phyloP scores from a whole-genome alignment of 306 rosid species.

The Prunus dulcis region DNA sequence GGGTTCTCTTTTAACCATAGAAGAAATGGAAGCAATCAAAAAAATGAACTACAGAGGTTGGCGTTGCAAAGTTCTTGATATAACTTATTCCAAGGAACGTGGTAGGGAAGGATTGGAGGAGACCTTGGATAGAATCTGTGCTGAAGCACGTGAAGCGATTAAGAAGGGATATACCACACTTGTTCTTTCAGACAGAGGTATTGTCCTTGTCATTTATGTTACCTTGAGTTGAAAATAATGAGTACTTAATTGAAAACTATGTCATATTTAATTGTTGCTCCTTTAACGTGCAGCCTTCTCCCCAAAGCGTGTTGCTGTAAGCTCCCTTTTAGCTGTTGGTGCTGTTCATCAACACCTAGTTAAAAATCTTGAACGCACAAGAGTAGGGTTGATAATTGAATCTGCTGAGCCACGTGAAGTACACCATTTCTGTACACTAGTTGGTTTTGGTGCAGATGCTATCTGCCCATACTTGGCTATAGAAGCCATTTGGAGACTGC shows the following conservation, averaged over 20 bases:
- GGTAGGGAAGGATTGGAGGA: conserved; percentile 83
- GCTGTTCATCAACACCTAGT: conserved; percentile 96
- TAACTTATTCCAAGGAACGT: conserved; percentile 70
- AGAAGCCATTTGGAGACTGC: conserved; percentile 92
- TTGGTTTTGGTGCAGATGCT: conserved; percentile 96
- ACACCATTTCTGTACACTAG: conserved; percentile 95
- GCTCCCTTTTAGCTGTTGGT: conserved; percentile 96
- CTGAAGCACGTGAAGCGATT: conserved; percentile 81
- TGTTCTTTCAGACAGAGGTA: conserved; percentile 98
- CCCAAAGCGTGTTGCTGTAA: conserved; percentile 68
- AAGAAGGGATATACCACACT: conserved; percentile 75
- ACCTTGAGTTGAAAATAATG: background rate
- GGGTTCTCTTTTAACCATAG: conserved; percentile 72
- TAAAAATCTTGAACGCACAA: conserved; percentile 84
- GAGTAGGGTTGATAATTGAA: conserved; percentile 88
- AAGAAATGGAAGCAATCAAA: conserved; percentile 86
- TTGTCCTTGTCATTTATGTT: conserved; percentile 1
- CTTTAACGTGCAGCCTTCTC: conserved; percentile 68
- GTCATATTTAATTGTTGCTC: background rate
- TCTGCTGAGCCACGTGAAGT: conserved; percentile 99
- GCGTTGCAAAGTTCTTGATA: conserved; percentile 85
- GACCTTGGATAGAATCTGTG: conserved; percentile 80
- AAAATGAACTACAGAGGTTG: conserved; percentile 89
- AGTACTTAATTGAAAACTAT: background rate
- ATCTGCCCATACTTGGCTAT: conserved; percentile 89